Evolutionary conservation across 805 yeast species (phyloP).

Genomic region (Candida ascalaphidarum): DNA sequence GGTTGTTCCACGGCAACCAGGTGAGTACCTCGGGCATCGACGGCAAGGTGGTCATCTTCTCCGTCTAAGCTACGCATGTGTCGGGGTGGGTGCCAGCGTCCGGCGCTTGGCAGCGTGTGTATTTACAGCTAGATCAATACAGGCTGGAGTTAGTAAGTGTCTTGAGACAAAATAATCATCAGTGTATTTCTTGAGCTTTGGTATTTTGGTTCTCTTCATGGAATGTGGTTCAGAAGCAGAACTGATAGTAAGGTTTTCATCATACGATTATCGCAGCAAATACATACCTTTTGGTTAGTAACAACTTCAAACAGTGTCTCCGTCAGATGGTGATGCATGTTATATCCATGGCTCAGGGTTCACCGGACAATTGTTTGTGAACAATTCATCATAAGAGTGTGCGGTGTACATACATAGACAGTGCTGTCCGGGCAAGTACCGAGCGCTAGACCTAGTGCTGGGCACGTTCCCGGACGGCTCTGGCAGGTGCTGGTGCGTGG

Average conservation of each 20-base stretch:
- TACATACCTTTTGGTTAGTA: conserved; percentile 1
- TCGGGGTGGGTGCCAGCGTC: neutral
- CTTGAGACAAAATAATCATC: neutral
- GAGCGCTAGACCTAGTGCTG: no score
- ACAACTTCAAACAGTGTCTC: conserved; percentile 1
- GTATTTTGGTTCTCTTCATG: conserved; percentile 70
- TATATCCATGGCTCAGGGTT: conserved; percentile 72
- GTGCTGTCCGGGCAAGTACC: neutral
- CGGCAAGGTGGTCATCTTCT: conserved; percentile 80
- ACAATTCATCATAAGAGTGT: conserved; percentile 10
- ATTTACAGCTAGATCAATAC: no score
- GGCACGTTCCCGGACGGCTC: no score
- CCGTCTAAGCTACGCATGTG: conserved; percentile 4
- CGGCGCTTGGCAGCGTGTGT: no score
- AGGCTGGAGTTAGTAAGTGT: no score
- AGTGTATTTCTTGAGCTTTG: conserved; percentile 41
- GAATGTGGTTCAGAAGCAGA: conserved; percentile 88
- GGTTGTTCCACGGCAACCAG: conserved; percentile 37
- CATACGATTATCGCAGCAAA: conserved; percentile 28
- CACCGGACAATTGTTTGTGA: conserved; percentile 31
- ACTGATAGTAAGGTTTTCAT: conserved; percentile 71
- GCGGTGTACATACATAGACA: no score
- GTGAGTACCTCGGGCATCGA: conserved; percentile 75
- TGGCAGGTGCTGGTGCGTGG: no score
- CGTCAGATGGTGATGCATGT: conserved; percentile 99